Evolutionary conservation across 352 stramenopile species (phyloP).

Genomic region (Globisporangium irregulare): DNA sequence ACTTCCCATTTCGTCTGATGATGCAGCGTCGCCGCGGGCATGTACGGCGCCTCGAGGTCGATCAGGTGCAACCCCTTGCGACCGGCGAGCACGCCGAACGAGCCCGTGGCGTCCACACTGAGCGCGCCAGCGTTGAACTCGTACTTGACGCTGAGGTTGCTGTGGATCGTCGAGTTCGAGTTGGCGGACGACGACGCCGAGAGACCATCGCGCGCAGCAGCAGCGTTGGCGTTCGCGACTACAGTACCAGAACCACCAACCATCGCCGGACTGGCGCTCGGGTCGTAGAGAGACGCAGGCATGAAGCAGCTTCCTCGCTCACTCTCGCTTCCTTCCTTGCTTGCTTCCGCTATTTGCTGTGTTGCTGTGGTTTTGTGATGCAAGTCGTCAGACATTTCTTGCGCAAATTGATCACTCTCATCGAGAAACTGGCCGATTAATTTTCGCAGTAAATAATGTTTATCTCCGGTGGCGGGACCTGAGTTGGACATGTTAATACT

Average conservation of each 20-base stretch:
- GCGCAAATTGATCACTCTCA: not conserved
- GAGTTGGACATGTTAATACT: not conserved
- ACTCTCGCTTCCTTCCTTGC: not conserved
- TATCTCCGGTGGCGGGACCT: not conserved
- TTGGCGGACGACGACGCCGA: constrained; percentile 9
- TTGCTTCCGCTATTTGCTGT: not conserved
- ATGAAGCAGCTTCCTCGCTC: constrained; percentile 2
- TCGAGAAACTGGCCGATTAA: not conserved
- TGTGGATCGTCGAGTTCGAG: constrained; percentile 34
- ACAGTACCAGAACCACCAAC: not conserved
- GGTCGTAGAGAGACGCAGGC: constrained; percentile 14
- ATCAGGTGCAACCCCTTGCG: constrained; percentile 71
- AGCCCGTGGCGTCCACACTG: constrained; percentile 70
- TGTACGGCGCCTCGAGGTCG: constrained; percentile 65
- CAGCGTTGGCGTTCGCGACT: not conserved
- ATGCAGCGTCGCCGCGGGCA: constrained; percentile 53
- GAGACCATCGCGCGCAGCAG: not conserved
- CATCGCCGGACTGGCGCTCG: constrained; percentile 8
- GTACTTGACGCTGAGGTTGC: constrained; percentile 55
- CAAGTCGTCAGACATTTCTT: not conserved
- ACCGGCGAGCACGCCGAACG: constrained; percentile 59
- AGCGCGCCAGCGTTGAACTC: constrained; percentile 68
- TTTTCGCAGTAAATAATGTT: not conserved
- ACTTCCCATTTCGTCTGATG: constrained; percentile 84
- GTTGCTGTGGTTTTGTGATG: not conserved